A percentile compares a stretch with the other conserved stretches of the same genome.
These are phyloP conservation scores for Diaporthe ampelina DNA, from an alignment of 2,329 filamentous ascomycete genomes.

Conservation along the genomic window DNA sequence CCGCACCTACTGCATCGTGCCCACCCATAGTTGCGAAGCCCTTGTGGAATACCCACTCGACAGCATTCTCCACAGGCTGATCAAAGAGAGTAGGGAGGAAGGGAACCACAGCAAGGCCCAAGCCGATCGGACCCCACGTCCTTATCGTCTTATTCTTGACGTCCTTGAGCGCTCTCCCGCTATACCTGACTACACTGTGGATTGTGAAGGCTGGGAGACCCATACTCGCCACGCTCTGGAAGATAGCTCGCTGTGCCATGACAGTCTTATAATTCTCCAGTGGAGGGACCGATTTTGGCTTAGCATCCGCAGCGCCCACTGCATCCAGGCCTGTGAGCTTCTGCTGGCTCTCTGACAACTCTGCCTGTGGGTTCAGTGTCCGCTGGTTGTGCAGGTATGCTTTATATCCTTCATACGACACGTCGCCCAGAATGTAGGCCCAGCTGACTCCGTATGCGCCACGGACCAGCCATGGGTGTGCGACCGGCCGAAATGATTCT, in stretches of 20 bases:
- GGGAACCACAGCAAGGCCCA: constrained; percentile 83
- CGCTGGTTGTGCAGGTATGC: constrained; percentile 90
- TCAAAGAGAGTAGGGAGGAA: constrained; percentile 90
- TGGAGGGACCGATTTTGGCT: constrained; percentile 68
- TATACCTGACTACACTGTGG: constrained; percentile 92
- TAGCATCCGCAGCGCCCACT: constrained; percentile 44
- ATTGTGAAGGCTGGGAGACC: constrained; percentile 94
- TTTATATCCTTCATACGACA: constrained; percentile 94
- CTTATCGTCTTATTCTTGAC: constrained; percentile 81
- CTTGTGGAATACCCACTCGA: constrained; percentile 91
- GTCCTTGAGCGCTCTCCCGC: constrained; percentile 86
- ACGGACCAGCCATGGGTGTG: constrained; percentile 85
- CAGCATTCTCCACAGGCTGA: constrained; percentile 90
- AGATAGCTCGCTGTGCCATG: constrained; percentile 90
- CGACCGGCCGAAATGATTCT: constrained; percentile 94
- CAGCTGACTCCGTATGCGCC: constrained; percentile 92
- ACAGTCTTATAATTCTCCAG: constrained; percentile 93
- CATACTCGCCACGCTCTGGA: constrained; percentile 94
- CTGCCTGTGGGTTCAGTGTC: constrained; percentile 76
- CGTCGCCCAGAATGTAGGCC: constrained; percentile 92
- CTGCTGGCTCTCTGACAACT: constrained; percentile 64
- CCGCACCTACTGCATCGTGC: constrained; percentile 65
- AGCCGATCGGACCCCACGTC: constrained; percentile 91
- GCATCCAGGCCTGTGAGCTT: constrained; percentile 61
- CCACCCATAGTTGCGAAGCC: constrained; percentile 82